Evolutionary conservation across 164 flowering plant species (phyloP), one percentile per base, ranked within the genome.

Genomic region (Saururus chinensis): DNA sequence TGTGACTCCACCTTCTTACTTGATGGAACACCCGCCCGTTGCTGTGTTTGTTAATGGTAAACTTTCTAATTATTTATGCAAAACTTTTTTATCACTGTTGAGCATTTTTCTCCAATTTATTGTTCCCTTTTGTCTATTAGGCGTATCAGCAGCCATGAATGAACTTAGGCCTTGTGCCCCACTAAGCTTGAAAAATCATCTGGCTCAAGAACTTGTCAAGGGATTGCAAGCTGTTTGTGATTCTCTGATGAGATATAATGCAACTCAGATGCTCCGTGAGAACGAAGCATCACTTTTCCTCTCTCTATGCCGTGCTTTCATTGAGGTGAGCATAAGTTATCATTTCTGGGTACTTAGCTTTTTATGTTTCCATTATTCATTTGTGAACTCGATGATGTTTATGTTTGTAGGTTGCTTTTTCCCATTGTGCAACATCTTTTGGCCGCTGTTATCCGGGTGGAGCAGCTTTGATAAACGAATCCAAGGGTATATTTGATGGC

Each of bases 151-250:
- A 19, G 95, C 99, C 61, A 79, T 91, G 95, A 95, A 95, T 60
- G 99, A 95, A 63, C 66, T 95, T 56, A 86, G 99, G n/a, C 96
- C 97, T n/a, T 95, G 99, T 76, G 96, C 95, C 25, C 99, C 99
- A 17, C 9, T 87, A 57, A 88, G 95, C 64, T 76, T 91, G 77
- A 95, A 88, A 72, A 71, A 75, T 49, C 73, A 81, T 37, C 75
- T 95, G 64, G 88, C 99, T 41, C 95, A 87, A 67, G 91, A 95
- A 80, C 62, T 91, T 61, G 74, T 83, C 4, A 88, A 75, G 70
- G 97, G 92, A 40, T 74, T 95, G 77, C 86, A 71, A 67, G 87
- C 88, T 62, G 96, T 91, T 64, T 84, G 91, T 4, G 88, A 88
- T 60, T 83, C 95, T 22, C 74, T 88, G 37, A 62, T 84, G 77